A percentile compares a stretch with the other conserved stretches of the same genome.
Conservation (phyloP, 179 eudicot genomes). For the Corrigiola litoralis region DNA sequence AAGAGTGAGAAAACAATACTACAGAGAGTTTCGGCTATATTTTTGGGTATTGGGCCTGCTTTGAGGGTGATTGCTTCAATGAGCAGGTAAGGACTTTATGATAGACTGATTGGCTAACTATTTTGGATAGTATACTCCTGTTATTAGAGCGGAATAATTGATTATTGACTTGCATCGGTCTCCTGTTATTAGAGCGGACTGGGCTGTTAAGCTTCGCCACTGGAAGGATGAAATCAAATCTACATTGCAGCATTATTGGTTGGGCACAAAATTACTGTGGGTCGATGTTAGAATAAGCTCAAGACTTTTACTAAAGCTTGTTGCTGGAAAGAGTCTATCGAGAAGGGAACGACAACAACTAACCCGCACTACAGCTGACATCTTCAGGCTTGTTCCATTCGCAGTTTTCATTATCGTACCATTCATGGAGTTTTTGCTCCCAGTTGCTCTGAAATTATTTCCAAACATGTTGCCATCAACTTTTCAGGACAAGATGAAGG, state of each 20-base stretch:
- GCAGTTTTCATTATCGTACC: conserved; percentile 81
- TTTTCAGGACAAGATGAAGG: conserved; percentile 89
- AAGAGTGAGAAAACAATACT: conserved; percentile 41
- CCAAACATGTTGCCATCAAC: conserved; percentile 94
- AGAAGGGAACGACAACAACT: conserved; percentile 91
- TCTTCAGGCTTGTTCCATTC: conserved; percentile 89
- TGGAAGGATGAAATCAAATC: conserved; percentile 73
- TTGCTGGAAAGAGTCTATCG: conserved; percentile 65
- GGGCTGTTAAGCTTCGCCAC: conserved; percentile 65
- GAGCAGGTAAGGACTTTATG: conserved; percentile 52
- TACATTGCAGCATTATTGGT: conserved; percentile 76
- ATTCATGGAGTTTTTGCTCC: conserved; percentile 86
- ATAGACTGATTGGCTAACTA: not conserved
- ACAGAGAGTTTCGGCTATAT: conserved; percentile 52
- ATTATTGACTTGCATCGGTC: not conserved
- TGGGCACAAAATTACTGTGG: conserved; percentile 83
- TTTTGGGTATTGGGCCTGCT: conserved; percentile 82
- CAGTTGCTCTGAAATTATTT: conserved; percentile 66
- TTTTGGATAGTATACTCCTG: not conserved
- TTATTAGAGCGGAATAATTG: too few relatives aligned
- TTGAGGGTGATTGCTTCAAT: conserved; percentile 69
- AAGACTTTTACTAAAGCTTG: conserved; percentile 62
- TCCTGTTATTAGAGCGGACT: conserved; percentile 54
- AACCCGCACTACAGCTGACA: conserved; percentile 89
- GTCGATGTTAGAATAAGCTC: conserved; percentile 83